Conservation (phyloP, 805 yeast species). For the Suhomyces sp. region DNA sequence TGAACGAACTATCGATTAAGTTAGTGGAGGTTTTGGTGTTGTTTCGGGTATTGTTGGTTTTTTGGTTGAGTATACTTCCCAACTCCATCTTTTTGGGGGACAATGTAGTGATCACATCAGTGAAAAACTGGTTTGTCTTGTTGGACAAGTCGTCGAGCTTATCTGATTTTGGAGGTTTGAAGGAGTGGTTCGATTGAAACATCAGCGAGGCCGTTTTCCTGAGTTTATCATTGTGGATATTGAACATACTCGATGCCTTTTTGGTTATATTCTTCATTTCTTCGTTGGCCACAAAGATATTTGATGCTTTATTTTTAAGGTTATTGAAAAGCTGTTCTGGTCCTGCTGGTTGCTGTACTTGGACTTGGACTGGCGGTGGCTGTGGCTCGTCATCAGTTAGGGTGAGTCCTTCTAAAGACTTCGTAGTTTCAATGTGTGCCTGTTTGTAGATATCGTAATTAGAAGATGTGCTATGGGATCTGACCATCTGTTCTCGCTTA, state of each 20-base stretch:
- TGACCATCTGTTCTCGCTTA: constrained; percentile 11
- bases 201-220: constrained; percentile 9
- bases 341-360: constrained; percentile 1
- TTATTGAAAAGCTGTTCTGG: constrained; percentile 7
- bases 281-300: constrained; percentile 5
- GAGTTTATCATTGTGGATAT: not conserved
- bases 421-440: constrained; percentile 9
- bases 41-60: not conserved
- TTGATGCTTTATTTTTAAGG: constrained; percentile 20
- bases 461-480: not conserved
- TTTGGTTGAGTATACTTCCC: not conserved
- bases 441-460: constrained; percentile 8
- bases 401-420: constrained; percentile 4
- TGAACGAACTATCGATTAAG: constrained; percentile 24
- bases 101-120: constrained; percentile 20
- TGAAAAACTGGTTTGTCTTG: constrained; percentile 26
- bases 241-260: constrained; percentile 21
- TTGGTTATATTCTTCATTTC: constrained; percentile 5
- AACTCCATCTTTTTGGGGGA: constrained; percentile 17
- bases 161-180: constrained; percentile 3
- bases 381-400: not conserved
- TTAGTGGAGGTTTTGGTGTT: constrained; percentile 5
- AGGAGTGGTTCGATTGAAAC: constrained; percentile 1
- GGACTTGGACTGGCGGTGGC: not conserved
- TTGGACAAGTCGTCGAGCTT: constrained; percentile 18